These are phyloP conservation scores for Linderina pennispora DNA, from an alignment of 192 early-diverging fungal genomes.

Conservation along the genomic window DNA sequence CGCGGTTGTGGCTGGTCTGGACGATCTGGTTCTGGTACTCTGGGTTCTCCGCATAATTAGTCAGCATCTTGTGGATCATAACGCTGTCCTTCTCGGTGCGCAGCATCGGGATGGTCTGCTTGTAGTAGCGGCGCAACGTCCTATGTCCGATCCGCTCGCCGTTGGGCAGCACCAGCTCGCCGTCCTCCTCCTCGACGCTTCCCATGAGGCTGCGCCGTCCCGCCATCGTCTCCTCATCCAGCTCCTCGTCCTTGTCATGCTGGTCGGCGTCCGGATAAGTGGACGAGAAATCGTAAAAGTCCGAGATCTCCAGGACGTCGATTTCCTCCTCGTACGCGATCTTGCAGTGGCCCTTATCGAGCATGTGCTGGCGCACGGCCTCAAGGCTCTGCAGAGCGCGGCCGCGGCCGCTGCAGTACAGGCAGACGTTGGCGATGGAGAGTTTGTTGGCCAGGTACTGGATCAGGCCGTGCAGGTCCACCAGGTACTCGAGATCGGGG, in stretches of 20 bases:
- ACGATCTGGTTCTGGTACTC: slow-evolving; percentile 29
- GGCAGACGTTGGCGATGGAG: slow-evolving; percentile 88
- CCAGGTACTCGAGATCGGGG: slow-evolving; percentile 92
- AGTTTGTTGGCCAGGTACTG: slow-evolving; percentile 93
- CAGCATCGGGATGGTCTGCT: slow-evolving; percentile 59
- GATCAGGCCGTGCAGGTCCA: slow-evolving; percentile 82
- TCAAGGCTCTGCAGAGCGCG: slow-evolving; percentile 76
- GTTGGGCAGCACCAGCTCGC: slow-evolving; percentile 80
- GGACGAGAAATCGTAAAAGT: slow-evolving; percentile 94
- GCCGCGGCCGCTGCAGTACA: slow-evolving; percentile 93
- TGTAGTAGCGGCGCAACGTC: slow-evolving; percentile 74
- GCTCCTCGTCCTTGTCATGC: slow-evolving; percentile 40
- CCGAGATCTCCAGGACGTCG: slow-evolving; percentile 84
- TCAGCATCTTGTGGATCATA: slow-evolving; percentile 71
- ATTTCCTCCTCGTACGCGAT: slow-evolving; percentile 92
- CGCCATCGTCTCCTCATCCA: slow-evolving; percentile 21
- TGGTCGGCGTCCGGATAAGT: slow-evolving; percentile 66
- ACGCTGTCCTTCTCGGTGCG: slow-evolving; percentile 66
- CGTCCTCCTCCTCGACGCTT: slow-evolving; percentile 67
- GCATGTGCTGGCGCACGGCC: slow-evolving; percentile 93
- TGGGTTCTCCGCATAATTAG: slow-evolving; percentile 53
- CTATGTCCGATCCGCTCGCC: slow-evolving; percentile 81
- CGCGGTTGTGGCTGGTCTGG: slow-evolving; percentile 27
- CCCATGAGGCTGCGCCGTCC: slow-evolving; percentile 23
- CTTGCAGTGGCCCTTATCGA: slow-evolving; percentile 93